A percentile compares a stretch with the other conserved stretches of the same genome.
Evolutionary conservation across 495 filamentous ascomycete species (phyloP).

Genomic region (Penicillium nucicola): DNA sequence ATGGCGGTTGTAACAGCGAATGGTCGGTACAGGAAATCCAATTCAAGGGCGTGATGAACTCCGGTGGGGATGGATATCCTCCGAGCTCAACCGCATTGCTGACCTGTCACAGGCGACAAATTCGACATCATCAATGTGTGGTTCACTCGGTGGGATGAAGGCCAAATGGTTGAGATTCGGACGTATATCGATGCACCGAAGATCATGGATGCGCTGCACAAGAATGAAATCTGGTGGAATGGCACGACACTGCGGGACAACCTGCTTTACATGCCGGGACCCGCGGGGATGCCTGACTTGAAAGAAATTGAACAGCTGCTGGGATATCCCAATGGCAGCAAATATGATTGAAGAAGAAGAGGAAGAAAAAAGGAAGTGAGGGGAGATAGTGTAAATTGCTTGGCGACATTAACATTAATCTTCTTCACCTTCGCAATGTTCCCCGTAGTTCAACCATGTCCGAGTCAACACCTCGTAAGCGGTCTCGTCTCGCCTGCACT

Average conservation of each 20-base stretch:
- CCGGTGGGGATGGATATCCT: constrained; percentile 18
- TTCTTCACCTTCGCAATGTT: constrained; percentile 1
- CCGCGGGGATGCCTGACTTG: constrained; percentile 36
- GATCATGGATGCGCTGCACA: constrained; percentile 29
- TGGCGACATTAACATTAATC: constrained; percentile 11
- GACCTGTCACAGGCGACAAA: constrained; percentile 17
- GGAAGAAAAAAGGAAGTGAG: background rate
- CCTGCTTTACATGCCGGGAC: constrained; percentile 33
- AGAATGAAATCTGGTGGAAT: constrained; percentile 40
- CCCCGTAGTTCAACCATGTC: constrained; percentile 22
- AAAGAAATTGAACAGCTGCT: constrained; percentile 24
- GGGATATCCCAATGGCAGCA: constrained; percentile 30
- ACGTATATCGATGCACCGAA: constrained; percentile 31
- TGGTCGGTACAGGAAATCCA: constrained; percentile 37
- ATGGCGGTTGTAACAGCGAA: constrained; percentile 31
- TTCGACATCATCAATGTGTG: constrained; percentile 39
- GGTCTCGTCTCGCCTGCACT: constrained; percentile 47
- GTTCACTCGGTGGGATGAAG: constrained; percentile 33
- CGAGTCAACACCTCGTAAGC: constrained; percentile 35
- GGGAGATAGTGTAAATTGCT: constrained; percentile 5
- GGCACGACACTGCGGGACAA: constrained; percentile 29
- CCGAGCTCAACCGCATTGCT: background rate
- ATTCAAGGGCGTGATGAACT: constrained; percentile 34
- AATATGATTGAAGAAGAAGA: constrained; percentile 13
- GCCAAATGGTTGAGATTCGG: constrained; percentile 37